Percentiles rank a stretch among this genome's conserved stretches.
phyloP scores from a whole-genome alignment of 306 rosid genomes.

The Trifolium fragiferum region DNA sequence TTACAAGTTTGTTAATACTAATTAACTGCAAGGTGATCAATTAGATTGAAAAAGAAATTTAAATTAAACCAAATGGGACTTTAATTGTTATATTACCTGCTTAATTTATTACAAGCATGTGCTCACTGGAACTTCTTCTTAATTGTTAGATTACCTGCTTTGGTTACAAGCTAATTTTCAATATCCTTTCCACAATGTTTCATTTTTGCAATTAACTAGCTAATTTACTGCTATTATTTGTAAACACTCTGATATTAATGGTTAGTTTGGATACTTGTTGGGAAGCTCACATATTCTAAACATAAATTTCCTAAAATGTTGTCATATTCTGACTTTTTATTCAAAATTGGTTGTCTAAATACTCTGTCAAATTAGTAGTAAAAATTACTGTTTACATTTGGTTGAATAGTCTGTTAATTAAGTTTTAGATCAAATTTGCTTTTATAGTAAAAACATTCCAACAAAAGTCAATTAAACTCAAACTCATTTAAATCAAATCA shows the following conservation, averaged over 20 bases:
- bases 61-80: constrained; percentile 26
- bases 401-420: background rate
- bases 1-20: constrained; percentile 28
- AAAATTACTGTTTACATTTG: background rate
- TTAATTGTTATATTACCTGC: too few relatives aligned
- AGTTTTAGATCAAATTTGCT: background rate
- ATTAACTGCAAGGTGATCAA: constrained; percentile 10
- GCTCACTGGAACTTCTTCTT: constrained; percentile 24
- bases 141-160: constrained; percentile 23
- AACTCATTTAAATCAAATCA: background rate
- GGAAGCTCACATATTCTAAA: constrained; percentile 8
- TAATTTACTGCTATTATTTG: background rate
- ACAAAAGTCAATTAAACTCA: background rate
- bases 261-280: background rate
- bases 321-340: background rate
- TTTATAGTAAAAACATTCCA: background rate
- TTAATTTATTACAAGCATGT: too few relatives aligned
- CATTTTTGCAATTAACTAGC: constrained; percentile 6
- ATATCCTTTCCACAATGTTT: background rate
- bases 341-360: background rate
- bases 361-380: background rate
- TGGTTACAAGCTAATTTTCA: background rate
- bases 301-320: background rate
- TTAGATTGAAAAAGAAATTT: constrained; percentile 1
- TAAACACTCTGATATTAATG: background rate